Evolutionary conservation across 768 basidiomycete species (phyloP), one percentile per base, ranked within the genome.

Genomic region (Coprinopsis sp.): DNA sequence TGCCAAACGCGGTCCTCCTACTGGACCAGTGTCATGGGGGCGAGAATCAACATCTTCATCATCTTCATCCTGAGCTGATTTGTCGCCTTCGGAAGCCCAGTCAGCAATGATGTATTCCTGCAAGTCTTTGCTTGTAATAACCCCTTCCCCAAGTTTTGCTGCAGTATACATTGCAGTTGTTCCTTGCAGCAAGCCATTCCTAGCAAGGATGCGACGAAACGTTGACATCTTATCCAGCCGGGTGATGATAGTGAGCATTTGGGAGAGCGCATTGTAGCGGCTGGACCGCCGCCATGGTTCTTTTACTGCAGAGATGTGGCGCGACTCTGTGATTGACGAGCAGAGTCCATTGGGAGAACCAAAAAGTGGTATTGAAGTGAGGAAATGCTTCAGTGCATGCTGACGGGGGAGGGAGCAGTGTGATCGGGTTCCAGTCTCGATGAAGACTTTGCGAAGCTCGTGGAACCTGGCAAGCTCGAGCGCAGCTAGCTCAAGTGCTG

Each of bases 241-340:
- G 3, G 46, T 37, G 39, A 63, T 60, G 2, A 54, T 61, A 1
- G 31, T 39, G 2, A 69, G 58, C 65, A 68, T 69, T 44, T 68
- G 66, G 0, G 22, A 27, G 3, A 69, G 56, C 0, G 66, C 58
- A 2, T 64, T 51, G 36, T 50, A 59, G 0, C 42, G 55, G 48
- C 48, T 70, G 0, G 64, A 67, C 3, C 57, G 50, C 0, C 60
- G 51, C 66, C 66, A 70, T 0, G 65, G 67, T 11, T 64, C 49
- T 42, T 67, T 67, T 3, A 66, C 58, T 2, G 63, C 65, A 24
- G 51, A 51, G 33, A 63, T 62, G 29, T 64, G 63, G 30, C 61
- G 62, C 3, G 58, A 62, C 43, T 67, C 64, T 1, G 64, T 67
- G 16, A 64, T 65, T 14, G 64, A 64, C 0, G 63, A 62, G 29